Percentiles rank a stretch among this genome's conserved stretches.
phyloP scores from a whole-genome alignment of 2,329 filamentous ascomycete genomes.

The Monosporascus sp. region DNA sequence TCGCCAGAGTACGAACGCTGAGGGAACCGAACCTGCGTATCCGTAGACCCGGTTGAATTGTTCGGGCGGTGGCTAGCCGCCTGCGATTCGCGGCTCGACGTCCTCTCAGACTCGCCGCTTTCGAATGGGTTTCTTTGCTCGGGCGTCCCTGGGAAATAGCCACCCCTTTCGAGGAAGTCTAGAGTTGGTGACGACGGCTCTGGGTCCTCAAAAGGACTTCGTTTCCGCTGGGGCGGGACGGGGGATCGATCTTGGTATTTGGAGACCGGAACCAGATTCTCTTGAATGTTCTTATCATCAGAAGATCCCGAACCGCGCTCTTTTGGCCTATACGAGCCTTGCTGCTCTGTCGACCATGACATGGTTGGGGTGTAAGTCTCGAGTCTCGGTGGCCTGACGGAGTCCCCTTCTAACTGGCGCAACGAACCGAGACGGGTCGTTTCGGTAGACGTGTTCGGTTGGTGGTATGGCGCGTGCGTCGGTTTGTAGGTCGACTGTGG shows the following conservation, averaged over 20 bases:
- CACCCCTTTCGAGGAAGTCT: conserved; percentile 10
- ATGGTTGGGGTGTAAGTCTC: conserved; percentile 25
- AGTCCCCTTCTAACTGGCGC: conserved; percentile 6
- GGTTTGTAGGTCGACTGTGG: conserved; percentile 18
- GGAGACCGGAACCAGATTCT: conserved; percentile 9
- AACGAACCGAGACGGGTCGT: conserved; percentile 9
- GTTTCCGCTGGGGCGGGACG: conserved; percentile 6
- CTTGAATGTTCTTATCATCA: conserved; percentile 16
- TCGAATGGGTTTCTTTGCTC: conserved; percentile 13
- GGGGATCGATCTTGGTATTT: conserved; percentile 11
- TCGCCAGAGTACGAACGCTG: conserved; percentile 23
- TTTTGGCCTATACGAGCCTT: neutral
- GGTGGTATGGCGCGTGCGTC: conserved; percentile 14
- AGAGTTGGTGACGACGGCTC: conserved; percentile 7
- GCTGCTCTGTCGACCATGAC: conserved; percentile 17
- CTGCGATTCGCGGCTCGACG: conserved; percentile 1
- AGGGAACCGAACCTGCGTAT: conserved; percentile 13
- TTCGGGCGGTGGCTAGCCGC: conserved; percentile 9
- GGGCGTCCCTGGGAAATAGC: neutral
- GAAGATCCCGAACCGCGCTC: conserved; percentile 21
- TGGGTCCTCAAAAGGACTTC: conserved; percentile 13
- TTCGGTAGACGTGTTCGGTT: conserved; percentile 7
- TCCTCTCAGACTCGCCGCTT: neutral
- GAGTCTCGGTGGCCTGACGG: conserved; percentile 6
- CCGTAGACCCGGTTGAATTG: neutral